A percentile compares a stretch with the other conserved stretches of the same genome.
These are phyloP conservation scores for Paracamarosporium sp. DNA, from an alignment of 2,329 filamentous ascomycete species.

Conservation along the genomic window DNA sequence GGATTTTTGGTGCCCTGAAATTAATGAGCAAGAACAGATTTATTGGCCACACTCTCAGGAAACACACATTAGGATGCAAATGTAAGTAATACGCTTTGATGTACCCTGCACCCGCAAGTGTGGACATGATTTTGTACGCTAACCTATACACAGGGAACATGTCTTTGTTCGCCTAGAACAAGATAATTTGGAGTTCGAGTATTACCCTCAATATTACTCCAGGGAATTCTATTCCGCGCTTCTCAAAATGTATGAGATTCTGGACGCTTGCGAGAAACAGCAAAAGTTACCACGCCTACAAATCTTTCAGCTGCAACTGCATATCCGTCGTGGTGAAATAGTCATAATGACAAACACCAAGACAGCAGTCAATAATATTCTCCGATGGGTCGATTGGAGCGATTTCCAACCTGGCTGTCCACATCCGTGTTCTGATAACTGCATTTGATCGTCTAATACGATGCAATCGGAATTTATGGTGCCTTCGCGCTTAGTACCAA, in stretches of 20 bases:
- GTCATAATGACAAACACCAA: not conserved
- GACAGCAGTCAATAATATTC: conserved; percentile 8
- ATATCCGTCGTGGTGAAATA: conserved; percentile 6
- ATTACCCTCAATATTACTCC: no score
- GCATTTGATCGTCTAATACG: no score
- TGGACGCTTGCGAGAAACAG: conserved; percentile 2
- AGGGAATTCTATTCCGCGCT: not conserved
- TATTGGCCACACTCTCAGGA: not conserved
- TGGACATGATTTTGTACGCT: not conserved
- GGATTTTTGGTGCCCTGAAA: not conserved
- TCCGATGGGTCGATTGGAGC: conserved; percentile 10
- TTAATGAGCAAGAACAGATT: not conserved
- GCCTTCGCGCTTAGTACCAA: no score
- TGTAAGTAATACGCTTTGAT: not conserved
- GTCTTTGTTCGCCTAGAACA: not conserved
- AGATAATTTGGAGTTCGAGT: not conserved
- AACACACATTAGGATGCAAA: not conserved
- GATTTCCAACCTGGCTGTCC: conserved; percentile 8
- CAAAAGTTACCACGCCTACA: conserved; percentile 9
- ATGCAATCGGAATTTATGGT: no score
- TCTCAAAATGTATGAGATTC: conserved; percentile 14
- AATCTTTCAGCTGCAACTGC: conserved; percentile 13
- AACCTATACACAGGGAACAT: not conserved
- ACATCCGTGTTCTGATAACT: no score
- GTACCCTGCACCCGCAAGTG: not conserved